phyloP scores from a whole-genome alignment of 2,329 filamentous ascomycete genomes.

The Drechmeria coniospora region DNA sequence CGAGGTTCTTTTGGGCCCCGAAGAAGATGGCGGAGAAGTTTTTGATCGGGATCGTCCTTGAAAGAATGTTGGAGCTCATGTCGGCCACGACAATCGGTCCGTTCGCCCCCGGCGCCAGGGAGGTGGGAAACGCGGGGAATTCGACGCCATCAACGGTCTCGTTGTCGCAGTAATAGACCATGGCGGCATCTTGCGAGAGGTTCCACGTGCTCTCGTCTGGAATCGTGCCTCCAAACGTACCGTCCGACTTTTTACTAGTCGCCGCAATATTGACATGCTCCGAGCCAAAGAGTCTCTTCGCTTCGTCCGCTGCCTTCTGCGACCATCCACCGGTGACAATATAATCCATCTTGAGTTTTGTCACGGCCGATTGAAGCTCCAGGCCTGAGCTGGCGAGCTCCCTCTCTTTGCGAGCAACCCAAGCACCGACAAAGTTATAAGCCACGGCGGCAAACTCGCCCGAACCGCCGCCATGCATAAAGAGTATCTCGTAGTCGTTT shows the following conservation, averaged over 20 bases:
- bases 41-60: slow-evolving; percentile 56
- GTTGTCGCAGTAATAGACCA: slow-evolving; percentile 87
- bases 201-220: slow-evolving; percentile 65
- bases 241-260: slow-evolving; percentile 48
- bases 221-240: slow-evolving; percentile 80
- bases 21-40: slow-evolving; percentile 83
- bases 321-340: slow-evolving; percentile 81
- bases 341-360: slow-evolving; percentile 73
- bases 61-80: slow-evolving; percentile 90
- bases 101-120: slow-evolving; percentile 39
- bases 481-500: slow-evolving; percentile 72
- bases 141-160: slow-evolving; percentile 92
- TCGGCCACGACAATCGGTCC: slow-evolving; percentile 73
- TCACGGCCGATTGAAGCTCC: slow-evolving; percentile 46
- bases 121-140: slow-evolving; percentile 58
- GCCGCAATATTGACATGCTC: slow-evolving; percentile 68
- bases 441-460: slow-evolving; percentile 73
- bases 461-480: slow-evolving; percentile 75
- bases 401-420: slow-evolving; percentile 56
- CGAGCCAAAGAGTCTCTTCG: slow-evolving; percentile 57
- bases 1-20: slow-evolving; percentile 90
- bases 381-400: slow-evolving; percentile 41
- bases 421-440: slow-evolving; percentile 72
- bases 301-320: slow-evolving; percentile 76
- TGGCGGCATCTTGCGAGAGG: slow-evolving; percentile 49